Evolutionary conservation across 345 rosid species (phyloP).

Genomic region (Populus nigra): DNA sequence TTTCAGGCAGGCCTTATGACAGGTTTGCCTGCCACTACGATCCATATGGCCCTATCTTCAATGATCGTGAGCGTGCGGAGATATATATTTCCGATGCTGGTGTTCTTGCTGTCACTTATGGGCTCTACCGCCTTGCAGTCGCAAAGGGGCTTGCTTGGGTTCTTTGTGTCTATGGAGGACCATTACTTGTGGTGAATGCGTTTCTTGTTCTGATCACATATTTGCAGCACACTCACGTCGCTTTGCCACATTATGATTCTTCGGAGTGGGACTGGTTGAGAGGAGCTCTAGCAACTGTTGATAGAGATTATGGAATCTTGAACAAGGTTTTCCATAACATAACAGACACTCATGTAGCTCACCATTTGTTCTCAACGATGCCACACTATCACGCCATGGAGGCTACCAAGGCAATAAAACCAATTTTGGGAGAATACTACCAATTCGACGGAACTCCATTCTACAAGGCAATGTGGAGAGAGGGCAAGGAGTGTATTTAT

Average conservation of each 20-base stretch:
- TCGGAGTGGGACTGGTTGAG: conserved; percentile 38
- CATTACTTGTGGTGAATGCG: conserved; percentile 25
- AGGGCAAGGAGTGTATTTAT: conserved; percentile 30
- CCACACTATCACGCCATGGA: conserved; percentile 41
- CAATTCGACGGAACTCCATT: conserved; percentile 26
- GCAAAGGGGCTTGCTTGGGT: conserved; percentile 27
- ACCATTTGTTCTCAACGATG: conserved; percentile 34
- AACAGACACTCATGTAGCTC: conserved; percentile 36
- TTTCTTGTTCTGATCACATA: conserved; percentile 30
- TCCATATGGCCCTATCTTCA: conserved; percentile 27
- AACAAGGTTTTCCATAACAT: conserved; percentile 37
- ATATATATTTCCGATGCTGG: conserved; percentile 27
- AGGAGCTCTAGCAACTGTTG: conserved; percentile 35
- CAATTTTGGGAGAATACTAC: conserved; percentile 31
- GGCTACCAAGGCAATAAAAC: conserved; percentile 26
- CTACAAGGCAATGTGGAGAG: conserved; percentile 32
- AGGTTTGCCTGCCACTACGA: conserved; percentile 35
- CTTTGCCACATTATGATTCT: conserved; percentile 30
- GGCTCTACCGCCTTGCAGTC: conserved; percentile 18
- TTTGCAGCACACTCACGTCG: conserved; percentile 33
- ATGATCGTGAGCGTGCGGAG: conserved; percentile 18
- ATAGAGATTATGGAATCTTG: conserved; percentile 34
- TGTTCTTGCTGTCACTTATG: conserved; percentile 17
- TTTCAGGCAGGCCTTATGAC: conserved; percentile 31
- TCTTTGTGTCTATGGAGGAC: conserved; percentile 24